These are phyloP conservation scores for Tolypocladium amazonense DNA, from an alignment of 2,329 filamentous ascomycete species.

Conservation along the genomic window DNA sequence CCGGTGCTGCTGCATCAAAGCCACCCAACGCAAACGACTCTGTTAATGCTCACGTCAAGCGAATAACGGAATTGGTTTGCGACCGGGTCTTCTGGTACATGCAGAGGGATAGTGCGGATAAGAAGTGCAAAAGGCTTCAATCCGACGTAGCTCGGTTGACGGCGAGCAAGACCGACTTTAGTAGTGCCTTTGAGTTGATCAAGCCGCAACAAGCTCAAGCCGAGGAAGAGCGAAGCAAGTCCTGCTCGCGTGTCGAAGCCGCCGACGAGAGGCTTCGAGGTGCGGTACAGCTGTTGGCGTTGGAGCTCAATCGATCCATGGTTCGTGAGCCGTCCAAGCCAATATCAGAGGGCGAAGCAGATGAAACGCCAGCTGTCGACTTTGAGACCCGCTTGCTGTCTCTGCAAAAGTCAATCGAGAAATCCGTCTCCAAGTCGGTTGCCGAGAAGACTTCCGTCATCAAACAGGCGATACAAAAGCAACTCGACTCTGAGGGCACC, in stretches of 20 bases:
- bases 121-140: constrained; percentile 6
- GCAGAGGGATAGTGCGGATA: constrained; percentile 8
- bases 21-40: constrained; percentile 1
- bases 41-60: constrained; percentile 2
- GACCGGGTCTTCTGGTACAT: constrained; percentile 11
- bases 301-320: not conserved
- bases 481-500: constrained; percentile 1
- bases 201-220: constrained; percentile 6
- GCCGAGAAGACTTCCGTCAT: not conserved
- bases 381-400: not conserved
- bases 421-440: not conserved
- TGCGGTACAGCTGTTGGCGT: not conserved
- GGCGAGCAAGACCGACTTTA: constrained; percentile 11
- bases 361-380: not conserved
- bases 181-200: constrained; percentile 9
- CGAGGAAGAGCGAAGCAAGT: constrained; percentile 4
- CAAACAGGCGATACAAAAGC: not conserved
- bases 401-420: not conserved
- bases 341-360: not conserved
- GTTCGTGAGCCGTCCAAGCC: not conserved
- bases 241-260: constrained; percentile 1
- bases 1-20: not conserved
- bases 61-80: constrained; percentile 10
- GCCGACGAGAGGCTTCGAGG: constrained; percentile 4
- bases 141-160: constrained; percentile 7